Percentiles rank a stretch among this genome's conserved stretches.
Evolutionary conservation across 1,284 basidiomycete species (phyloP).

Genomic region (Ceratobasidium sp.): DNA sequence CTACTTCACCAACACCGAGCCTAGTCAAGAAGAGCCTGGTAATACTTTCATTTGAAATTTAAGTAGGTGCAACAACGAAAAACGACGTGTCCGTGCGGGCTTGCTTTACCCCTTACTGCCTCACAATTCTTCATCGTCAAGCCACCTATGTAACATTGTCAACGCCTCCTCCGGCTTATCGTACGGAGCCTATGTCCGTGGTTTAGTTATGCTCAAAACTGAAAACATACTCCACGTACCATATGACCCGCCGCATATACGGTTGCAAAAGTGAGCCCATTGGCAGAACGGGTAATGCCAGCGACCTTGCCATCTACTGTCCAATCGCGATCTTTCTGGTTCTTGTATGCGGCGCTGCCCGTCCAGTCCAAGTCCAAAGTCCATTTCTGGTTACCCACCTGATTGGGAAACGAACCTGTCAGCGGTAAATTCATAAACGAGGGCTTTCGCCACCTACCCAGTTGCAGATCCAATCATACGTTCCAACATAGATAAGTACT

Average conservation of each 20-base stretch:
- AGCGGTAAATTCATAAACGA: background rate
- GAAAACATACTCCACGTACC: constrained; percentile 58
- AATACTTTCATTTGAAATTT: too few species aligned
- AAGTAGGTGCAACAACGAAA: too few species aligned
- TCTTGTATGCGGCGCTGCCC: constrained; percentile 56
- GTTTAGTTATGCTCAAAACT: constrained; percentile 51
- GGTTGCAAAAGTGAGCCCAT: constrained; percentile 73
- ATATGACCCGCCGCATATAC: constrained; percentile 74
- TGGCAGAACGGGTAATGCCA: constrained; percentile 70
- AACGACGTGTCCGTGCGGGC: too few species aligned
- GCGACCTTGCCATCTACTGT: constrained; percentile 59
- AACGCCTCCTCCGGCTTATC: constrained; percentile 72
- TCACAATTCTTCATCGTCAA: constrained; percentile 61
- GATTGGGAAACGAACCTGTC: background rate
- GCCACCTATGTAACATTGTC: constrained; percentile 67
- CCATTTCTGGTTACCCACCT: constrained; percentile 59
- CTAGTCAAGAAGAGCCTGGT: too few species aligned
- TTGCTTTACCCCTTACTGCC: background rate
- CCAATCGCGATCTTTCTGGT: constrained; percentile 61
- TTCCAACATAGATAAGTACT: constrained; percentile 78
- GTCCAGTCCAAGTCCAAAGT: constrained; percentile 59
- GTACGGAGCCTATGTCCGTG: constrained; percentile 67
- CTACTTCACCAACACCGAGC: too few species aligned
- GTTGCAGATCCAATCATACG: constrained; percentile 85
- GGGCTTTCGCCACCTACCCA: constrained; percentile 52